Conservation (phyloP, 495 filamentous ascomycete species). For the Penicillium lividum region DNA sequence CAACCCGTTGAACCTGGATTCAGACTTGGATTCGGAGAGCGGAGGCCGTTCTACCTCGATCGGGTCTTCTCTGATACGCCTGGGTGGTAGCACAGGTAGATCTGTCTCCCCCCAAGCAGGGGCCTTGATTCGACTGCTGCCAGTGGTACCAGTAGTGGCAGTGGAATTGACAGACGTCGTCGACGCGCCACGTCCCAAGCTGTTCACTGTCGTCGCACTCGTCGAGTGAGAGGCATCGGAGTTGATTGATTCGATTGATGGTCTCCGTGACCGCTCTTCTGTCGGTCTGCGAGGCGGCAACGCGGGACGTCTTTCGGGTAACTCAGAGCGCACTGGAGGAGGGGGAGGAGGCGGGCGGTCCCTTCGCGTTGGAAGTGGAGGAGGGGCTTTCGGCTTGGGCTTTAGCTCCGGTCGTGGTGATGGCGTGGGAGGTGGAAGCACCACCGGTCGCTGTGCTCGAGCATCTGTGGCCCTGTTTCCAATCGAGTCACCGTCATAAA, state of each 20-base stretch:
- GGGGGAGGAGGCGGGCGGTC: conserved; percentile 42
- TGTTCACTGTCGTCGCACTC: conserved; percentile 36
- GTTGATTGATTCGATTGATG: conserved; percentile 37
- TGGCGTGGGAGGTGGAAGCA: conserved; percentile 23
- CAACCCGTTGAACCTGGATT: conserved; percentile 20
- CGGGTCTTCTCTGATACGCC: conserved; percentile 29
- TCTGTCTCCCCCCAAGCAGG: conserved; percentile 49
- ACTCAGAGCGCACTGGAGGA: conserved; percentile 40
- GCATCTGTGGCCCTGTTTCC: conserved; percentile 47
- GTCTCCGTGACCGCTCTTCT: conserved; percentile 26
- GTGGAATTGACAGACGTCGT: conserved; percentile 36
- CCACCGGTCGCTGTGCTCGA: conserved; percentile 22
- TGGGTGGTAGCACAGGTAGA: conserved; percentile 48
- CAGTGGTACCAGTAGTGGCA: background rate
- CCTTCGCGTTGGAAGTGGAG: conserved; percentile 53
- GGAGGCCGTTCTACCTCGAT: conserved; percentile 20
- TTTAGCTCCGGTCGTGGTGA: conserved; percentile 35
- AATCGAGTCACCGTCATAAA: conserved; percentile 30
- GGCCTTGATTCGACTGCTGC: conserved; percentile 33
- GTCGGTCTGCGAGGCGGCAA: conserved; percentile 44
- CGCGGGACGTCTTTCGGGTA: conserved; percentile 37
- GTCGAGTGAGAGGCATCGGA: conserved; percentile 43
- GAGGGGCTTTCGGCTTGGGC: conserved; percentile 41
- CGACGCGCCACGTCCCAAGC: conserved; percentile 31
- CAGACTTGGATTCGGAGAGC: conserved; percentile 26